Percentiles rank a stretch among this genome's conserved stretches.
Conservation (phyloP, 169 alveolate genomes). For the Cryptosporidium viatorum region DNA sequence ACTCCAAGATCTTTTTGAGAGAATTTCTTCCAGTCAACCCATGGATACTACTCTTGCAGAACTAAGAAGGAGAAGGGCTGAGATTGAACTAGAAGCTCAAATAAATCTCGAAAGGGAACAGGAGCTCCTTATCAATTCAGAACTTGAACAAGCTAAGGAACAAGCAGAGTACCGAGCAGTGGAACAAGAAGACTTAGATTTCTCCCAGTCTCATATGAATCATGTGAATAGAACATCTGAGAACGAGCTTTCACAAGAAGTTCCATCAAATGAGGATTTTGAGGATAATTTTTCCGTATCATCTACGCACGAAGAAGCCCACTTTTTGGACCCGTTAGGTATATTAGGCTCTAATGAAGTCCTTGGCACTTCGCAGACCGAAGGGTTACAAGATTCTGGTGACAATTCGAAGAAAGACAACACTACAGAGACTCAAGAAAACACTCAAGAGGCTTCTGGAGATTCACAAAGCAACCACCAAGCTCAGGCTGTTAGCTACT, state of each 20-base stretch:
- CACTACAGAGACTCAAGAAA: neutral
- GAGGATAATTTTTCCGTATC: neutral
- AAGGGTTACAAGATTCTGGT: neutral
- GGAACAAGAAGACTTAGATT: neutral
- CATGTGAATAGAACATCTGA: neutral
- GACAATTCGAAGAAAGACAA: neutral
- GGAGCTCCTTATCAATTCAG: neutral
- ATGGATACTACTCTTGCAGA: constrained; percentile 66
- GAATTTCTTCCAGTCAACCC: constrained; percentile 51
- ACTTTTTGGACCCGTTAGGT: neutral
- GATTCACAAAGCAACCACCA: neutral
- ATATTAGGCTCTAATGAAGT: neutral
- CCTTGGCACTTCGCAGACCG: neutral
- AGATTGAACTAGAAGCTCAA: constrained; percentile 15
- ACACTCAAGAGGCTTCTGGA: neutral
- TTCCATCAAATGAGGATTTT: neutral
- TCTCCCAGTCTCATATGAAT: neutral
- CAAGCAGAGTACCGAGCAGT: neutral
- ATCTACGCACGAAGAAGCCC: neutral
- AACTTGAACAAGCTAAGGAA: neutral
- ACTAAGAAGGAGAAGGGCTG: constrained; percentile 66
- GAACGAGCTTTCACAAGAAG: neutral
- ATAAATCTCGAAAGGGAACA: neutral
- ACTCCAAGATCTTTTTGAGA: constrained; percentile 41
- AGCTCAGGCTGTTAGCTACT: neutral